Evolutionary conservation across 306 rosid species (phyloP), one percentile per base, ranked within the genome.

Genomic region (Citrullus amarus): DNA sequence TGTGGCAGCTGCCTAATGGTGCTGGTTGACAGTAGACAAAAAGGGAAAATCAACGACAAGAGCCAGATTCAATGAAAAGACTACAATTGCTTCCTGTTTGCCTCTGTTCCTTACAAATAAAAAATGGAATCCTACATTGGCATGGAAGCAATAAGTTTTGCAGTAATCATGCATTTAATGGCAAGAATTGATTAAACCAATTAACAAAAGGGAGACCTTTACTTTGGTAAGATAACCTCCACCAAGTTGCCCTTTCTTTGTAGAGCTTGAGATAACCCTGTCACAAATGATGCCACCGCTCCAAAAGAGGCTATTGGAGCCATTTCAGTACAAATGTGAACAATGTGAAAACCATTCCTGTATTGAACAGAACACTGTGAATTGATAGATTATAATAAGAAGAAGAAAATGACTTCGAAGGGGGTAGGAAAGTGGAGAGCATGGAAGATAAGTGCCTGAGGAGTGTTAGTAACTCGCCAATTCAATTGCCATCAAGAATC

Each of bases 321-420:
- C 98, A 93, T 91, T 89, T 93, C 97, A 41, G 97, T 87, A 86
- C 92, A 93, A 82, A 93, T 91, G 82, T 93, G 98, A 82, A 93
- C 83, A 83, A 93, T 79, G 81, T 89, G 92, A 88, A 91, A 86
- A 38, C 86, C 80, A 81, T 77, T 90, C 96, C 98, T 93, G 90
- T 70, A 34, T 80, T 60, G 82, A 80, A 86, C 70, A 86, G 82
- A 66, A 79, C 32, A 61, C 53, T 80, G 48, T 79, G 65, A 67
- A 83, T 69, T 44, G 39, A 14, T 62, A 62, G 44, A 15, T 34
- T 34, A 34, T 16, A 63, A 62, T 8, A 62, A 16, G 6, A n/a
- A 48, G 53, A 69, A 69, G 4, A 20, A 44, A 43, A n/a, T 6
- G 17, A 43, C 54, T 10, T 20, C 36, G 54, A 43, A 43, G 75